Conservation (phyloP, 208 protist genomes). For the Leishmania gerbilli region DNA sequence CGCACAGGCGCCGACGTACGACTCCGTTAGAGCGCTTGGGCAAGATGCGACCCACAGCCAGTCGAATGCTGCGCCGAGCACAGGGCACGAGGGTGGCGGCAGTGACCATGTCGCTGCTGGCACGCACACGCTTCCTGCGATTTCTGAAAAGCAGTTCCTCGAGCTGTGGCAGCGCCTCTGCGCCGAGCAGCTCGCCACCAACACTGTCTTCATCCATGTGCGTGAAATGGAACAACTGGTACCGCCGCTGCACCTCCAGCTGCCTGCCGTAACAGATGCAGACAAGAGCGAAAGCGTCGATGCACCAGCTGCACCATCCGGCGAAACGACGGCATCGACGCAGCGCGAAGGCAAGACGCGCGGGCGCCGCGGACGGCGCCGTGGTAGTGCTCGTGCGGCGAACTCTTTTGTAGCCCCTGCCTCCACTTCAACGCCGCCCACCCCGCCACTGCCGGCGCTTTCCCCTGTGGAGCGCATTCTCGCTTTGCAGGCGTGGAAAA, state of each 20-base stretch:
- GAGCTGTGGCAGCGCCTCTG: constrained; percentile 59
- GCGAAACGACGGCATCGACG: neutral
- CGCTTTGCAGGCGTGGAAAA: constrained; percentile 68
- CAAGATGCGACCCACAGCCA: neutral
- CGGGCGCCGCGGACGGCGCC: constrained; percentile 20
- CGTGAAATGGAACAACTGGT: constrained; percentile 84
- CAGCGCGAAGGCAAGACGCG: constrained; percentile 11
- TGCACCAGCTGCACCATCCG: neutral
- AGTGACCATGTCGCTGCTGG: neutral
- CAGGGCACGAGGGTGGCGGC: neutral
- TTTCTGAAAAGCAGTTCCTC: constrained; percentile 27
- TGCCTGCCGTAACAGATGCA: neutral
- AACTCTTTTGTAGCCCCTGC: neutral
- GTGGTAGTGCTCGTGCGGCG: neutral
- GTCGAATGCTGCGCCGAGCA: neutral
- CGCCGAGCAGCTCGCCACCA: constrained; percentile 65
- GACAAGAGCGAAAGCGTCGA: constrained; percentile 5
- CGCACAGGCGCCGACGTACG: constrained; percentile 20
- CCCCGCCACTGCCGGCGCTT: constrained; percentile 12
- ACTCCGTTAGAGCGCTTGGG: neutral
- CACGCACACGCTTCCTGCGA: neutral
- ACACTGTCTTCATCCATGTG: constrained; percentile 78
- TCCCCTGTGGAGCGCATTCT: constrained; percentile 52
- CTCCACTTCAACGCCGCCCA: neutral
- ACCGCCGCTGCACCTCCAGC: constrained; percentile 61